These are phyloP conservation scores for Pseudogymnoascus sp. DNA, from an alignment of 2,329 filamentous ascomycete species.

Conservation along the genomic window DNA sequence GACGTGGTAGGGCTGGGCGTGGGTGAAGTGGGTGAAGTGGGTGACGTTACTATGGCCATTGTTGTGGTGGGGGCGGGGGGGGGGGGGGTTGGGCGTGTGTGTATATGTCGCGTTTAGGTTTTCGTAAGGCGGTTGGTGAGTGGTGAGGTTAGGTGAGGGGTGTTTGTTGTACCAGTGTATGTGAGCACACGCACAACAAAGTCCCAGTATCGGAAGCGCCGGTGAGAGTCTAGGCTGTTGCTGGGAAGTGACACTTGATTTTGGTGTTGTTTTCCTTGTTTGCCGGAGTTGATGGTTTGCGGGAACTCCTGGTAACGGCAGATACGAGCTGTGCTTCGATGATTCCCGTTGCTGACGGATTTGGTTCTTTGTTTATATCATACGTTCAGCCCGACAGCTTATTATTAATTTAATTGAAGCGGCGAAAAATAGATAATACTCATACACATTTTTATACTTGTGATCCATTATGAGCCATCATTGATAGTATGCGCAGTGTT, in stretches of 20 bases:
- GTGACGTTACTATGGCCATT: neutral
- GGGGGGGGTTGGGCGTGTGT: neutral
- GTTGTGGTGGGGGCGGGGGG: neutral
- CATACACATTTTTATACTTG: neutral
- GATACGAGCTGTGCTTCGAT: slow-evolving; percentile 1
- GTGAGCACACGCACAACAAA: neutral
- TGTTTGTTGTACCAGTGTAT: neutral
- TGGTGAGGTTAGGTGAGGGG: neutral
- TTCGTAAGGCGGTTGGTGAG: neutral
- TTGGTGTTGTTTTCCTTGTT: neutral
- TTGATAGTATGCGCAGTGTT: slow-evolving; percentile 16
- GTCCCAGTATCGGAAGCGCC: neutral
- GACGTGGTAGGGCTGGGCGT: slow-evolving; percentile 5
- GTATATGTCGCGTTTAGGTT: neutral
- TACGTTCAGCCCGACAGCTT: neutral
- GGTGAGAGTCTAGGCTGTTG: neutral
- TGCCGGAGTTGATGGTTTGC: neutral
- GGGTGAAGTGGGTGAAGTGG: neutral
- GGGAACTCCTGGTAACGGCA: neutral
- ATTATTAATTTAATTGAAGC: neutral
- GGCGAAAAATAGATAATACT: neutral
- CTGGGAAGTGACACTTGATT: neutral
- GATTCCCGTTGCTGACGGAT: neutral
- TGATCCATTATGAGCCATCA: slow-evolving; percentile 17
- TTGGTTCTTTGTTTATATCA: neutral